A percentile compares a stretch with the other conserved stretches of the same genome.
Conservation (phyloP, 1,139 yeast species). For the Debaryomyces udenii region DNA sequence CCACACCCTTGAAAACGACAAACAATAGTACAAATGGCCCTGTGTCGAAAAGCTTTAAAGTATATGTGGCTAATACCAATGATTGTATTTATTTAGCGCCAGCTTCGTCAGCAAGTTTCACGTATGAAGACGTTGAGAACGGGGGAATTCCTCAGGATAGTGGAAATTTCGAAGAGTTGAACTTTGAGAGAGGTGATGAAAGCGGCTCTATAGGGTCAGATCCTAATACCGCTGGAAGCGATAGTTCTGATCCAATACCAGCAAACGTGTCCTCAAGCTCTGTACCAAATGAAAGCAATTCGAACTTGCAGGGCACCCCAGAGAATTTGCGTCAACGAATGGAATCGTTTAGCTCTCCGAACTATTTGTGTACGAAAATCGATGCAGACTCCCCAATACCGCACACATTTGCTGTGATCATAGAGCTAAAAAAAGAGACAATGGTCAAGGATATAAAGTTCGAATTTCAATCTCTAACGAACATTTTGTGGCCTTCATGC, state of each 20-base stretch:
- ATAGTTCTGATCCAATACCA: not conserved
- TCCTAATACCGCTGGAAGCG: not conserved
- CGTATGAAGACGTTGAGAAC: conserved; percentile 50
- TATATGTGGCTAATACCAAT: conserved; percentile 45
- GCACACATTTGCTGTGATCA: conserved; percentile 48
- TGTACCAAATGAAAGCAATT: conserved; percentile 5
- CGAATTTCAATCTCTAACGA: conserved; percentile 37
- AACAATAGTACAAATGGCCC: conserved; percentile 26
- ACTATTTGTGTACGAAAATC: conserved; percentile 43
- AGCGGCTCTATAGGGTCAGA: conserved; percentile 5
- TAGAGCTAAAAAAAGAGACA: conserved; percentile 42
- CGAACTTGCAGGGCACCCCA: conserved; percentile 17
- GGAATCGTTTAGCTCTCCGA: conserved; percentile 36
- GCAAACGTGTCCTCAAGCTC: conserved; percentile 1
- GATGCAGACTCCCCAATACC: conserved; percentile 49
- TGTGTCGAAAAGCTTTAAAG: conserved; percentile 30
- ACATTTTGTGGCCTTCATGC: conserved; percentile 58
- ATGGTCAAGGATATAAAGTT: conserved; percentile 32
- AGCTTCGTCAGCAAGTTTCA: conserved; percentile 45
- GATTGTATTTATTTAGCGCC: conserved; percentile 49
- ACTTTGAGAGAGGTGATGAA: conserved; percentile 9
- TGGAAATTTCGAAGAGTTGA: conserved; percentile 10
- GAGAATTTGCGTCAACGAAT: conserved; percentile 19
- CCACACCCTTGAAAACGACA: conserved; percentile 38
- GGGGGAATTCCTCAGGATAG: conserved; percentile 28